Conservation (phyloP, 257 asterid genomes). For the Solanum sejunctum region DNA sequence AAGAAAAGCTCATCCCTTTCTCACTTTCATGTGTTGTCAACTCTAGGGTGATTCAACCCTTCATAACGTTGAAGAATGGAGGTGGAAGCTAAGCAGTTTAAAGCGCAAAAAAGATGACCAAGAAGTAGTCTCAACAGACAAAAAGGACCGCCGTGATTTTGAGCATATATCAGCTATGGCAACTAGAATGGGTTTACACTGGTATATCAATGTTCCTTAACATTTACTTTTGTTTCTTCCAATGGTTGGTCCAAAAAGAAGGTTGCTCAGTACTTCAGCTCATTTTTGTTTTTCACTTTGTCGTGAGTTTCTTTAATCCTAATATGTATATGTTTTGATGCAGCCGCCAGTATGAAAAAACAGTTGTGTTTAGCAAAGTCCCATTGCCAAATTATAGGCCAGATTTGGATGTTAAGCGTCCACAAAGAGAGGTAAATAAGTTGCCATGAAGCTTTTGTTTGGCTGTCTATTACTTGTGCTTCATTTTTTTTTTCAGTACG, state of each 20-base stretch:
- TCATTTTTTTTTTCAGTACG: background rate
- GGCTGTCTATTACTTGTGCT: background rate
- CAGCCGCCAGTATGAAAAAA: constrained; percentile 71
- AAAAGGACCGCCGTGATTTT: constrained; percentile 80
- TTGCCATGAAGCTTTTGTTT: background rate
- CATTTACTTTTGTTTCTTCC: background rate
- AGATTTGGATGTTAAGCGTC: constrained; percentile 84
- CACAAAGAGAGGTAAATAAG: constrained; percentile 76
- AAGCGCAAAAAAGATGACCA: constrained; percentile 49
- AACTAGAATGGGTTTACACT: constrained; percentile 66
- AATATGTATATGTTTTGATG: constrained; percentile 7
- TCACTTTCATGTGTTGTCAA: background rate
- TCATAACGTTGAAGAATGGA: constrained; percentile 89
- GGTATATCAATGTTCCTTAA: constrained; percentile 27
- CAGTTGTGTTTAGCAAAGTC: constrained; percentile 64
- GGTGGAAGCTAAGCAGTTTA: constrained; percentile 56
- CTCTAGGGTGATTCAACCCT: constrained; percentile 53
- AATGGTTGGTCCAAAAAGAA: background rate
- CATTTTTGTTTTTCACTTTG: background rate
- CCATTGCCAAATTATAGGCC: constrained; percentile 91
- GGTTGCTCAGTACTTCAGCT: background rate
- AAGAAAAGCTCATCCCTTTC: background rate
- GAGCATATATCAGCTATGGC: constrained; percentile 72
- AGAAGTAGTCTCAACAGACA: constrained; percentile 68
- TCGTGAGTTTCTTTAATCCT: background rate